phyloP scores from a whole-genome alignment of 331 rosid genomes.

The Rhamnella rubrinervis region DNA sequence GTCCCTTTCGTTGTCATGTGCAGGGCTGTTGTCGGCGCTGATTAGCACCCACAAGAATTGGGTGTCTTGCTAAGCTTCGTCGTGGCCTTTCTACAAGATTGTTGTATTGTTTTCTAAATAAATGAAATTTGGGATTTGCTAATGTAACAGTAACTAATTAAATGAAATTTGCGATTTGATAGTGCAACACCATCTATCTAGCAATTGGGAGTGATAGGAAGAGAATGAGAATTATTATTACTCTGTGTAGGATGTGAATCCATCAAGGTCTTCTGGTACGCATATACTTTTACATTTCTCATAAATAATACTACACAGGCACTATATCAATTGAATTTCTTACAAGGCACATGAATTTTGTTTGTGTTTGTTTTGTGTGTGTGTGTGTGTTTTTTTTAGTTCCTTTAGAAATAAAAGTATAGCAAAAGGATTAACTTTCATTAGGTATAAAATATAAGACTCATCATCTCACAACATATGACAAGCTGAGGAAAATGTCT shows the following conservation, averaged over 20 bases:
- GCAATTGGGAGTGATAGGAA: neutral
- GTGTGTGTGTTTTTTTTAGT: too few species aligned
- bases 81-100: neutral
- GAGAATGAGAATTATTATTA: neutral
- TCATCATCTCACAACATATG: too few species aligned
- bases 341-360: neutral
- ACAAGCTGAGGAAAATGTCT: too few species aligned
- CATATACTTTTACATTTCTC: constrained; percentile 3
- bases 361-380: too few species aligned
- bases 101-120: neutral
- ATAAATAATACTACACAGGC: constrained; percentile 15
- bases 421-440: too few species aligned
- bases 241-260: neutral
- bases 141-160: too few species aligned
- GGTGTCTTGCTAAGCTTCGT: constrained; percentile 59
- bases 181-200: neutral
- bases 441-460: too few species aligned
- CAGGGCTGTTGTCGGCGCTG: constrained; percentile 71
- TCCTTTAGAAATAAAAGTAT: too few species aligned
- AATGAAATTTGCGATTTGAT: too few species aligned
- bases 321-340: neutral
- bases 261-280: neutral
- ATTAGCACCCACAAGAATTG: constrained; percentile 88
- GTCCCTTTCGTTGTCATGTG: constrained; percentile 49
- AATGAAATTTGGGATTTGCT: neutral